A percentile compares a stretch with the other conserved stretches of the same genome.
phyloP scores from a whole-genome alignment of 2,329 filamentous ascomycete species.

The Venturia nashicola region DNA sequence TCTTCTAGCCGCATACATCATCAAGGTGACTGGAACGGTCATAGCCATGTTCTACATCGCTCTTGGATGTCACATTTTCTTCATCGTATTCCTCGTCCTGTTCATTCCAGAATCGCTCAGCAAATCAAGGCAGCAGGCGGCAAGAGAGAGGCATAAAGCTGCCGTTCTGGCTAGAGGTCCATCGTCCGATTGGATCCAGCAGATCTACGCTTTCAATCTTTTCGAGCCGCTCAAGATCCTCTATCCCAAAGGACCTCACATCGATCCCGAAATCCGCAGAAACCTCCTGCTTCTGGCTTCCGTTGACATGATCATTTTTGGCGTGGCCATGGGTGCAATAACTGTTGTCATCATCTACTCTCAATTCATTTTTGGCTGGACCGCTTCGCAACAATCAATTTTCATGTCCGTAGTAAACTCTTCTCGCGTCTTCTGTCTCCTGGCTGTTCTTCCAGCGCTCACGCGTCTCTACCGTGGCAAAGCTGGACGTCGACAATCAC shows the following conservation, averaged over 20 bases:
- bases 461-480: conserved; percentile 62
- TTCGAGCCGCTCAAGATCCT: conserved; percentile 68
- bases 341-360: conserved; percentile 78
- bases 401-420: conserved; percentile 74
- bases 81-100: conserved; percentile 59
- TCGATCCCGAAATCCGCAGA: conserved; percentile 48
- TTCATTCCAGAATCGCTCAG: conserved; percentile 77
- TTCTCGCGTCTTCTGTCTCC: conserved; percentile 61
- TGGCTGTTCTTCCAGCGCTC: conserved; percentile 62
- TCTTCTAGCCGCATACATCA: conserved; percentile 65
- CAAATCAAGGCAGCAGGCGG: conserved; percentile 54
- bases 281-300: conserved; percentile 75
- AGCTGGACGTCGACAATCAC: conserved; percentile 13
- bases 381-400: conserved; percentile 63
- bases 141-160: conserved; percentile 53
- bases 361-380: conserved; percentile 71
- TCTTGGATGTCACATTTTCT: conserved; percentile 58
- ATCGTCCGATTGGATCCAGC: conserved; percentile 31
- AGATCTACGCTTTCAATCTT: conserved; percentile 45
- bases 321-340: conserved; percentile 67
- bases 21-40: conserved; percentile 62
- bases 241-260: conserved; percentile 56
- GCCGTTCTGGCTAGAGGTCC: conserved; percentile 23
- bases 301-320: conserved; percentile 72
- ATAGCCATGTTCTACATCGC: conserved; percentile 78